A percentile compares a stretch with the other conserved stretches of the same genome.
phyloP scores from a whole-genome alignment of 1,284 basidiomycete genomes.

The Ustilago nuda region DNA sequence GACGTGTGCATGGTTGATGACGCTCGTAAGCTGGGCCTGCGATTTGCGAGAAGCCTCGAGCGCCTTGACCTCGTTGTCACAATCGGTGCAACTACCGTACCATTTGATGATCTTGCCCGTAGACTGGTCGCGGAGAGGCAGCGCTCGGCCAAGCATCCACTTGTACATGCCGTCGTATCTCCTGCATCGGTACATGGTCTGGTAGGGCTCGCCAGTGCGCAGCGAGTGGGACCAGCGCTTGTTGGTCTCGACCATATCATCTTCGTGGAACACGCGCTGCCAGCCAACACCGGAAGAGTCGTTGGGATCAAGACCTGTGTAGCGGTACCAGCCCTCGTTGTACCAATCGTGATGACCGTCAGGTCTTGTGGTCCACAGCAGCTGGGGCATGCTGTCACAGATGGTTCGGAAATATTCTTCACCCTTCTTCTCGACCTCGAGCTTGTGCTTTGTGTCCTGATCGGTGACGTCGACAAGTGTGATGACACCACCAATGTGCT shows the following conservation, averaged over 20 bases:
- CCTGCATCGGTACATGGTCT: constrained; percentile 67
- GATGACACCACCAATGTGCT: constrained; percentile 63
- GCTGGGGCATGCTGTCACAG: constrained; percentile 65
- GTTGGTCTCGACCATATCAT: constrained; percentile 66
- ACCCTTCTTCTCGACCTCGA: constrained; percentile 52
- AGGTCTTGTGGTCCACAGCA: constrained; percentile 68
- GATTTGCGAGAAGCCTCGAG: constrained; percentile 59
- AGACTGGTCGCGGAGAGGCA: constrained; percentile 58
- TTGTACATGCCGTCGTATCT: constrained; percentile 63
- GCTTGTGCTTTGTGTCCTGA: constrained; percentile 22
- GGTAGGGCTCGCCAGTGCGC: constrained; percentile 69
- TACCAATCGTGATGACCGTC: constrained; percentile 65
- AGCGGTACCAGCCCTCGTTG: constrained; percentile 66
- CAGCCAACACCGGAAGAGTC: constrained; percentile 66
- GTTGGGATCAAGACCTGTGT: constrained; percentile 64
- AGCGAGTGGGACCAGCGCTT: constrained; percentile 67
- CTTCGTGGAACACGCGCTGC: constrained; percentile 68
- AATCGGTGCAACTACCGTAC: constrained; percentile 68
- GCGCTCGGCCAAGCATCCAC: constrained; percentile 67
- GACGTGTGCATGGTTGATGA: constrained; percentile 66
- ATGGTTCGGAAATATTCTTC: constrained; percentile 62
- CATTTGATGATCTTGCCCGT: constrained; percentile 66
- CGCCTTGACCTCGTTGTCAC: constrained; percentile 63
- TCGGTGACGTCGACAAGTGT: constrained; percentile 56
- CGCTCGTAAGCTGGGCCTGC: constrained; percentile 61